Conservation (phyloP, 2,329 filamentous ascomycete species). For the Diaporthe vaccinii region DNA sequence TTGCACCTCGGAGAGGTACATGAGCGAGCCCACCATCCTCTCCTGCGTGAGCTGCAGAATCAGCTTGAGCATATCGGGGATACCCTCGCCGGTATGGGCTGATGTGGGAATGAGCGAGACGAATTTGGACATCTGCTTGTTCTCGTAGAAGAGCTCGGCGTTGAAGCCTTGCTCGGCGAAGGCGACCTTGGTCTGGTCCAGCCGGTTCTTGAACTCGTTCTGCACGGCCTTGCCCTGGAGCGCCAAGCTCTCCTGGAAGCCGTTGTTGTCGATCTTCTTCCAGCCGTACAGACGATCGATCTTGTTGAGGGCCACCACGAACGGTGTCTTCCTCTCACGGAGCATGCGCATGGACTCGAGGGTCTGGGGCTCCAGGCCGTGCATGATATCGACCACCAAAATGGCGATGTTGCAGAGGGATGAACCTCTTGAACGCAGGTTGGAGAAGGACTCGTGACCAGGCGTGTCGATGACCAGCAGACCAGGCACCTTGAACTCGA, state of each 20-base stretch:
- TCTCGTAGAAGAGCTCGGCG: conserved; percentile 95
- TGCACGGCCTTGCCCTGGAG: conserved; percentile 94
- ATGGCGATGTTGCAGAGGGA: conserved; percentile 99
- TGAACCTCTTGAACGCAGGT: conserved; percentile 94
- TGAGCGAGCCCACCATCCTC: conserved; percentile 95
- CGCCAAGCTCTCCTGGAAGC: conserved; percentile 91
- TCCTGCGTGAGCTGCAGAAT: conserved; percentile 93
- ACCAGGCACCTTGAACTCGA: conserved; percentile 98
- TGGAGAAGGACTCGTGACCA: conserved; percentile 99
- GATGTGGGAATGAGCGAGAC: conserved; percentile 98
- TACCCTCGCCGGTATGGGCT: conserved; percentile 98
- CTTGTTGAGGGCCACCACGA: conserved; percentile 99
- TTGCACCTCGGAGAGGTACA: conserved; percentile 98
- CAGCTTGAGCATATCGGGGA: conserved; percentile 98
- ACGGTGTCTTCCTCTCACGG: conserved; percentile 93
- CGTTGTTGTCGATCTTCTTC: conserved; percentile 99
- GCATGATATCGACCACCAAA: conserved; percentile 99
- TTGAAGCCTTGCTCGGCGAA: conserved; percentile 99
- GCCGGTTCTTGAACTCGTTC: conserved; percentile 91
- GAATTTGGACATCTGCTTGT: conserved; percentile 94
- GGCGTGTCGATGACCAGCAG: conserved; percentile 97
- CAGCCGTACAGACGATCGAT: conserved; percentile 99
- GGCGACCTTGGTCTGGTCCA: conserved; percentile 91
- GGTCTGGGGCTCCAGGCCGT: conserved; percentile 97
- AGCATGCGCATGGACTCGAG: conserved; percentile 97